Percentiles rank a stretch among this genome's conserved stretches.
Conservation (phyloP, 78 protist genomes). For the Dictyostelium firmibasis region DNA sequence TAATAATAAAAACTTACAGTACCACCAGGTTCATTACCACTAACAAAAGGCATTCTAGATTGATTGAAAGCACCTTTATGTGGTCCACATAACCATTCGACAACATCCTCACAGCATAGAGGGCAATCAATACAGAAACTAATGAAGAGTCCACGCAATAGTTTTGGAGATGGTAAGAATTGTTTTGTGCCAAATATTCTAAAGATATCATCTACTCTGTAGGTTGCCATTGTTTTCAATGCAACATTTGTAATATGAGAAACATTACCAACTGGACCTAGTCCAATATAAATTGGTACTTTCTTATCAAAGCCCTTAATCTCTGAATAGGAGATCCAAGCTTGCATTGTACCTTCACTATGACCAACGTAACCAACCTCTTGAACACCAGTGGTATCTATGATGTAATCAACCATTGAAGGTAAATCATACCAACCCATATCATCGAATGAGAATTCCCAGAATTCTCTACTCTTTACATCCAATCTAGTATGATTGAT, state of each 20-base stretch:
- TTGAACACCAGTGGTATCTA: background rate
- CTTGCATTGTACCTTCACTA: constrained; percentile 83
- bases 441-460: constrained; percentile 80
- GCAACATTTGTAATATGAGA: constrained; percentile 53
- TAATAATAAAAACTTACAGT: background rate
- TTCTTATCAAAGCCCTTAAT: background rate
- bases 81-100: constrained; percentile 59
- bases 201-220: background rate
- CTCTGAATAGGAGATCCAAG: constrained; percentile 19
- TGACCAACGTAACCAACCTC: constrained; percentile 78
- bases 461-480: constrained; percentile 13
- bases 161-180: constrained; percentile 50
- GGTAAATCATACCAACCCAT: constrained; percentile 78
- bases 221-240: background rate
- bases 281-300: constrained; percentile 23
- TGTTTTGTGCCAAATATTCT: constrained; percentile 12
- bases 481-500: constrained; percentile 18
- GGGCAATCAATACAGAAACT: constrained; percentile 57
- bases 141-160: constrained; percentile 2
- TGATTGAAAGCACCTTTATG: constrained; percentile 64
- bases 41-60: constrained; percentile 60
- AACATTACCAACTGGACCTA: constrained; percentile 76
- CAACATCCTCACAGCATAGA: constrained; percentile 47
- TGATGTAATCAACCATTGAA: constrained; percentile 45
- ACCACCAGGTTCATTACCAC: constrained; percentile 74